Evolutionary conservation across 2,329 filamentous ascomycete genomes (phyloP).

Genomic region (Xylaria sp.): DNA sequence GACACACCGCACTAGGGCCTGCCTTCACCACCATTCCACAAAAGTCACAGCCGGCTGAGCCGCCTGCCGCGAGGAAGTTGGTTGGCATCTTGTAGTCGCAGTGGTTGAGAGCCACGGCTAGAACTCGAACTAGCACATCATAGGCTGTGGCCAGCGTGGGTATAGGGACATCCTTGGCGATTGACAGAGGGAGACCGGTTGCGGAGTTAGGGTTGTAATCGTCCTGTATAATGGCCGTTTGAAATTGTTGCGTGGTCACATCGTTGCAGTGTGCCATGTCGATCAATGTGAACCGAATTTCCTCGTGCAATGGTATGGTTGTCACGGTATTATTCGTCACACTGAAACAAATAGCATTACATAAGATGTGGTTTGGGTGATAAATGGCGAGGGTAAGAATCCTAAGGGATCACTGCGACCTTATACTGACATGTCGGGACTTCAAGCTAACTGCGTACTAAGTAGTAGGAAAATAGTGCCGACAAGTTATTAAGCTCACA

Average conservation of each 20-base stretch:
- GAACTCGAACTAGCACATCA: slow-evolving; percentile 23
- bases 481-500: neutral
- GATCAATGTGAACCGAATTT: neutral
- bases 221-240: neutral
- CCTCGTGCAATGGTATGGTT: neutral
- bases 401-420: slow-evolving; percentile 2
- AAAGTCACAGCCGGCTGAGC: slow-evolving; percentile 44
- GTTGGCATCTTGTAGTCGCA: slow-evolving; percentile 47
- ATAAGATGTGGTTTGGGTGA: neutral
- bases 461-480: neutral
- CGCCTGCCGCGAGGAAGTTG: slow-evolving; percentile 34
- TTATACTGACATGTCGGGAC: neutral
- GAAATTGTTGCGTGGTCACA: neutral
- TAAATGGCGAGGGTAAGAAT: neutral
- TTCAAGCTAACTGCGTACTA: neutral
- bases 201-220: neutral
- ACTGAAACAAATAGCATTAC: neutral
- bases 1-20: neutral
- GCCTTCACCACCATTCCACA: slow-evolving; percentile 39
- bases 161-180: neutral
- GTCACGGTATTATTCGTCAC: neutral
- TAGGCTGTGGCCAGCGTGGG: neutral
- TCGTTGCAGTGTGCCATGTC: neutral
- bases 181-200: neutral
- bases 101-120: slow-evolving; percentile 47